Conservation (phyloP, 2,329 filamentous ascomycete species). For the Cercospora brassicicola region DNA sequence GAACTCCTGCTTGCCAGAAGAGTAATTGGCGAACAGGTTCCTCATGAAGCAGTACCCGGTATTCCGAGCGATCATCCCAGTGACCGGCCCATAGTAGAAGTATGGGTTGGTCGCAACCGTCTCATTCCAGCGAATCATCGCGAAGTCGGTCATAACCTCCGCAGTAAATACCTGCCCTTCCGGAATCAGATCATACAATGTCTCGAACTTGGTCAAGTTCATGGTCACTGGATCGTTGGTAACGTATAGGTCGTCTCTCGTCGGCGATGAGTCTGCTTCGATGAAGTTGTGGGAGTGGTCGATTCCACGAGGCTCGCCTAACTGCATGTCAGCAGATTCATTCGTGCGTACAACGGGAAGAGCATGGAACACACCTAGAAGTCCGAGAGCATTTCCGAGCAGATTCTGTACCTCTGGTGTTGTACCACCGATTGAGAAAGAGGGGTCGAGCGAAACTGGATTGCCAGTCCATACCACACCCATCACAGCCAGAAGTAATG, state of each 20-base stretch:
- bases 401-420: constrained; percentile 41
- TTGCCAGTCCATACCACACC: constrained; percentile 37
- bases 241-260: constrained; percentile 55
- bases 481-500: constrained; percentile 35
- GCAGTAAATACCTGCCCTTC: constrained; percentile 32
- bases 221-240: constrained; percentile 51
- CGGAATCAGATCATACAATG: constrained; percentile 43
- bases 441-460: constrained; percentile 45
- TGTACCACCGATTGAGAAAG: constrained; percentile 35
- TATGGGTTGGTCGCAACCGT: constrained; percentile 32
- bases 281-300: constrained; percentile 57
- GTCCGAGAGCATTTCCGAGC: constrained; percentile 45
- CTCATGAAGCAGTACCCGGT: constrained; percentile 30
- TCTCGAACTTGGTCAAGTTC: constrained; percentile 55
- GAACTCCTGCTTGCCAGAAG: constrained; percentile 34
- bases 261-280: constrained; percentile 56
- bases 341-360: too few relatives aligned
- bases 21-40: constrained; percentile 36
- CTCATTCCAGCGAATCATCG: constrained; percentile 32
- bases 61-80: constrained; percentile 33
- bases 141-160: constrained; percentile 34
- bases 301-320: constrained; percentile 38
- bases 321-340: not conserved
- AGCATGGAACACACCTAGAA: constrained; percentile 18
- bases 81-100: constrained; percentile 37